Conservation (phyloP, 2,329 filamentous ascomycete genomes). For the Thielaviopsis punctulata region DNA sequence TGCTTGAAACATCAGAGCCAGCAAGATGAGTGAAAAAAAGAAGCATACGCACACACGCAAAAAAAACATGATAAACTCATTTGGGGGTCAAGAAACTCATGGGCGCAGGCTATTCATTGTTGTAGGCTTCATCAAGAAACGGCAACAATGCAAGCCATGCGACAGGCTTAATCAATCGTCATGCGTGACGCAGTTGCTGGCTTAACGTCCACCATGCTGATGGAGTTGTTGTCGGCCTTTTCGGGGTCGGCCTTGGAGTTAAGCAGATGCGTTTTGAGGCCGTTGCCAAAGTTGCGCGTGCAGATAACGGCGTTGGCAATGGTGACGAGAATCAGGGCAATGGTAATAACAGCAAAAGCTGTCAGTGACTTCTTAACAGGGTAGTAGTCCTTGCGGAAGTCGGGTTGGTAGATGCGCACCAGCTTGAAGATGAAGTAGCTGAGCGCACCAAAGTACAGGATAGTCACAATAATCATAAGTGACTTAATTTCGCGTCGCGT, state of each 20-base stretch:
- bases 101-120: too few relatives aligned
- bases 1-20: not conserved
- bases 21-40: not conserved
- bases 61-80: not conserved
- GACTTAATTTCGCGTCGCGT: slow-evolving; percentile 60
- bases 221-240: slow-evolving; percentile 38
- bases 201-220: slow-evolving; percentile 40
- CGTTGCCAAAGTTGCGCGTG: slow-evolving; percentile 77
- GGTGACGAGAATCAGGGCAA: slow-evolving; percentile 73
- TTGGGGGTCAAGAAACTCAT: not conserved
- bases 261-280: slow-evolving; percentile 72
- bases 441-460: slow-evolving; percentile 75
- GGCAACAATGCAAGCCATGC: not conserved
- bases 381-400: slow-evolving; percentile 43
- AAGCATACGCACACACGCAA: too few relatives aligned
- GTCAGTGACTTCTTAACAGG: slow-evolving; percentile 76
- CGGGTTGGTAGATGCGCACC: slow-evolving; percentile 73
- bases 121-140: not conserved
- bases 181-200: slow-evolving; percentile 36
- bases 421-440: slow-evolving; percentile 98
- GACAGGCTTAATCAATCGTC: slow-evolving; percentile 38
- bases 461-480: slow-evolving; percentile 63
- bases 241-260: slow-evolving; percentile 31
- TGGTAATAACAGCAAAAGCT: slow-evolving; percentile 84
- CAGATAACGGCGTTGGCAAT: slow-evolving; percentile 77